Conservation (phyloP, 164 flowering plant genomes). For the Sedum album region DNA sequence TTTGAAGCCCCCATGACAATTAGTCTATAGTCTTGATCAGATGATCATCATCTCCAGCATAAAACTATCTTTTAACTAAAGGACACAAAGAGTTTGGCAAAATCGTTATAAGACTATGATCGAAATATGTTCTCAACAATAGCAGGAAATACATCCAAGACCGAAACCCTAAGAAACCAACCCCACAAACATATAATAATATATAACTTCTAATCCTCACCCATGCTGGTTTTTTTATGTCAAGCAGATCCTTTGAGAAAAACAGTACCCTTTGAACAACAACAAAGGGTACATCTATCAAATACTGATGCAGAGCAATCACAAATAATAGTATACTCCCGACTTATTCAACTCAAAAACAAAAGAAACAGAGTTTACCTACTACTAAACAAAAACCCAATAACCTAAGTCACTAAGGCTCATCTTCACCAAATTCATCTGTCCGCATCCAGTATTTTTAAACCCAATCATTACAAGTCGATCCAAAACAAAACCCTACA, state of each 20-base stretch:
- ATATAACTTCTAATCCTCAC: not conserved
- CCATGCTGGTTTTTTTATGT: not conserved
- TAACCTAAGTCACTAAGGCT: not conserved
- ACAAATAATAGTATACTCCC: not conserved
- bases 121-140: not conserved
- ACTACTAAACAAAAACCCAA: not conserved
- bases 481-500: not conserved
- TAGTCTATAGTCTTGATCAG: not conserved
- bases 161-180: not conserved
- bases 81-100: not conserved
- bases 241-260: not conserved
- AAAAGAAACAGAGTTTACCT: not conserved
- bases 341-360: not conserved
- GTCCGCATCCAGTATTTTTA: not conserved
- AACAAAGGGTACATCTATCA: not conserved
- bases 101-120: not conserved
- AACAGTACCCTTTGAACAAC: not conserved
- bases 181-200: not conserved
- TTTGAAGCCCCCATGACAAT: slow-evolving; percentile 59
- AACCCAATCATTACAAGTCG: not conserved
- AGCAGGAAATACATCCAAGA: not conserved
- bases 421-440: not conserved
- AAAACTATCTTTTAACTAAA: not conserved
- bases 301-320: not conserved
- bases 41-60: not conserved